Conservation (phyloP, 2,329 filamentous ascomycete species). For the Penicillium olsonii region DNA sequence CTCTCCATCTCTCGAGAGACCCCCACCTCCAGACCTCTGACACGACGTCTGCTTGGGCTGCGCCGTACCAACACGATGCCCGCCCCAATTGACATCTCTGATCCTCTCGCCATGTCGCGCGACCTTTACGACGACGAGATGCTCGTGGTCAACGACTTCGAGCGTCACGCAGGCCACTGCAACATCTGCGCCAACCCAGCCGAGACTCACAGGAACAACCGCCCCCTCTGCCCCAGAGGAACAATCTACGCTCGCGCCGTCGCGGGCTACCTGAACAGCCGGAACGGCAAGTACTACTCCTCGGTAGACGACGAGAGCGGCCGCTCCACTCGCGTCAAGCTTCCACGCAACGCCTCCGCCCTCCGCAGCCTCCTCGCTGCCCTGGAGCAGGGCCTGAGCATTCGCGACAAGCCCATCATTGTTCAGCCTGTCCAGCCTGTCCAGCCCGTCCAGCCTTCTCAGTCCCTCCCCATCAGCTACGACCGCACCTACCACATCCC, state of each 20-base stretch:
- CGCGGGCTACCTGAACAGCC: slow-evolving; percentile 38
- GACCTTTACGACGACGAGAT: slow-evolving; percentile 39
- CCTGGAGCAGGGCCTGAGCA: slow-evolving; percentile 43
- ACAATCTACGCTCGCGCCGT: slow-evolving; percentile 37
- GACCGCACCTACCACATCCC: slow-evolving; percentile 34
- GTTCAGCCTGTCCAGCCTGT: slow-evolving; percentile 13
- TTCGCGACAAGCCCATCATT: slow-evolving; percentile 19
- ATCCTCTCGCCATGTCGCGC: slow-evolving; percentile 33
- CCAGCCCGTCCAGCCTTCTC: slow-evolving; percentile 21
- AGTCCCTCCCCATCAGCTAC: slow-evolving; percentile 30
- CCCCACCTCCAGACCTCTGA: slow-evolving; percentile 10
- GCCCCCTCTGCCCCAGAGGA: slow-evolving; percentile 38
- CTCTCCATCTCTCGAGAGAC: slow-evolving; percentile 21
- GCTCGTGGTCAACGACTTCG: slow-evolving; percentile 39
- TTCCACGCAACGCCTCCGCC: slow-evolving; percentile 39
- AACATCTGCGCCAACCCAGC: slow-evolving; percentile 33
- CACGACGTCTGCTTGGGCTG: slow-evolving; percentile 17
- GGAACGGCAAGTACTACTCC: slow-evolving; percentile 43
- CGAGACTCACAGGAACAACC: slow-evolving; percentile 24
- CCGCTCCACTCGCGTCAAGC: slow-evolving; percentile 42
- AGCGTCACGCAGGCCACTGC: slow-evolving; percentile 40
- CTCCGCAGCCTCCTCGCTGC: slow-evolving; percentile 44
- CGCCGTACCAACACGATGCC: slow-evolving; percentile 35
- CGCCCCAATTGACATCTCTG: slow-evolving; percentile 25
- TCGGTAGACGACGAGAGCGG: slow-evolving; percentile 44